These are phyloP conservation scores for Citrus inodora DNA, from an alignment of 345 rosid genomes.

Conservation along the genomic window DNA sequence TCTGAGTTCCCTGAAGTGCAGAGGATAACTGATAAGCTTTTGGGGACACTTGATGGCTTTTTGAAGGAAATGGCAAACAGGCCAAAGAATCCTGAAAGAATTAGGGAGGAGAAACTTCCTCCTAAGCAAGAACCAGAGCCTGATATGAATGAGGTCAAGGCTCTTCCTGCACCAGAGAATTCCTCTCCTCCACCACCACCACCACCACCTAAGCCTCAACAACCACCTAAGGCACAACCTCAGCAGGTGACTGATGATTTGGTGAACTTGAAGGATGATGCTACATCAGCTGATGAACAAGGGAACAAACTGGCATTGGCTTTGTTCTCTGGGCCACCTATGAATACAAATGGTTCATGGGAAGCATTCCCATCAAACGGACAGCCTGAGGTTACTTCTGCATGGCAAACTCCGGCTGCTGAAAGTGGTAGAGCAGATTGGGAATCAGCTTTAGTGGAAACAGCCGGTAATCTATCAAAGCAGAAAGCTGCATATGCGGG, in stretches of 20 bases:
- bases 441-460: slow-evolving; percentile 88
- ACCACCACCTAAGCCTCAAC: slow-evolving; percentile 33
- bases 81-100: slow-evolving; percentile 63
- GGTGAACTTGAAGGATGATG: slow-evolving; percentile 75
- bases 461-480: slow-evolving; percentile 68
- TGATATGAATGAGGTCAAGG: slow-evolving; percentile 77
- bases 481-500: slow-evolving; percentile 76
- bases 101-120: slow-evolving; percentile 37
- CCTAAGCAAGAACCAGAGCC: slow-evolving; percentile 38
- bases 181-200: slow-evolving; percentile 52
- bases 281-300: slow-evolving; percentile 74
- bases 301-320: slow-evolving; percentile 88
- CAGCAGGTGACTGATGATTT: slow-evolving; percentile 57
- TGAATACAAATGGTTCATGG: slow-evolving; percentile 65
- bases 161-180: slow-evolving; percentile 77
- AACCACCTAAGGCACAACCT: slow-evolving; percentile 38
- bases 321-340: slow-evolving; percentile 54
- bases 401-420: slow-evolving; percentile 84
- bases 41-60: slow-evolving; percentile 83
- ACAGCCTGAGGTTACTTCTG: slow-evolving; percentile 51
- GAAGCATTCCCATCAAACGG: slow-evolving; percentile 76
- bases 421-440: slow-evolving; percentile 88
- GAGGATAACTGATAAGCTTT: slow-evolving; percentile 69
- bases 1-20: slow-evolving; percentile 92
- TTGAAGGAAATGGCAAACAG: slow-evolving; percentile 70